These are phyloP conservation scores for Penicillium turbatum DNA, from an alignment of 495 filamentous ascomycete species.

Conservation along the genomic window DNA sequence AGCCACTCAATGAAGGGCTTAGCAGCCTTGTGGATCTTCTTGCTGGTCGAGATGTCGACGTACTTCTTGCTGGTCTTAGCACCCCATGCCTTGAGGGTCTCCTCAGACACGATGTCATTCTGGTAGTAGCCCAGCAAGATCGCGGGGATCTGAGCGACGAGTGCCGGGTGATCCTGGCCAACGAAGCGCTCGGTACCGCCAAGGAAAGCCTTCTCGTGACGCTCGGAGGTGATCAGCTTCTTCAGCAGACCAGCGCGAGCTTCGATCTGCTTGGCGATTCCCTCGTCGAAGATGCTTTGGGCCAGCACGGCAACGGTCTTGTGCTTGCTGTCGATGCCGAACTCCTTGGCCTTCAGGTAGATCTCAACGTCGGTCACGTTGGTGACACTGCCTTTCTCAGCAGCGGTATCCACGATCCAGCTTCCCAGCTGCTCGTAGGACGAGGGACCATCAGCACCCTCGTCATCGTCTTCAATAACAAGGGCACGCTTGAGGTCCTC, in stretches of 20 bases:
- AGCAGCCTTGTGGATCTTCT: conserved; percentile 92
- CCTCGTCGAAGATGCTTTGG: conserved; percentile 88
- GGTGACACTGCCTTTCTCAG: conserved; percentile 63
- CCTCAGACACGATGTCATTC: conserved; percentile 80
- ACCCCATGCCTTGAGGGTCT: conserved; percentile 85
- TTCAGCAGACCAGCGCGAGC: conserved; percentile 79
- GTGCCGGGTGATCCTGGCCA: conserved; percentile 72
- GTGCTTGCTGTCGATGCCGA: conserved; percentile 93
- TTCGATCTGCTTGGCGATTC: conserved; percentile 80
- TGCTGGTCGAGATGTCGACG: conserved; percentile 81
- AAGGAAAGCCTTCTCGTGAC: conserved; percentile 95
- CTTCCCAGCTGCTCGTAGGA: conserved; percentile 88
- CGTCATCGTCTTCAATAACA: conserved; percentile 77
- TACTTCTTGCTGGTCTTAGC: conserved; percentile 96
- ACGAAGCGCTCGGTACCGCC: conserved; percentile 94
- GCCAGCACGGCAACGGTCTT: conserved; percentile 87
- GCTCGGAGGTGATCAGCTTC: conserved; percentile 85
- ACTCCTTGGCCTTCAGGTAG: conserved; percentile 90
- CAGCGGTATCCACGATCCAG: conserved; percentile 79
- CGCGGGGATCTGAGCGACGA: conserved; percentile 72
- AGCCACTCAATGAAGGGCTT: conserved; percentile 95
- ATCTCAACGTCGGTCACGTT: conserved; percentile 82
- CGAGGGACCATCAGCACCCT: conserved; percentile 75
- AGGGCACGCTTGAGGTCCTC: conserved; percentile 87
- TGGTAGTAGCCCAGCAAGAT: conserved; percentile 86